Evolutionary conservation across 2,329 filamentous ascomycete species (phyloP).

Genomic region (Drechslera avenae): DNA sequence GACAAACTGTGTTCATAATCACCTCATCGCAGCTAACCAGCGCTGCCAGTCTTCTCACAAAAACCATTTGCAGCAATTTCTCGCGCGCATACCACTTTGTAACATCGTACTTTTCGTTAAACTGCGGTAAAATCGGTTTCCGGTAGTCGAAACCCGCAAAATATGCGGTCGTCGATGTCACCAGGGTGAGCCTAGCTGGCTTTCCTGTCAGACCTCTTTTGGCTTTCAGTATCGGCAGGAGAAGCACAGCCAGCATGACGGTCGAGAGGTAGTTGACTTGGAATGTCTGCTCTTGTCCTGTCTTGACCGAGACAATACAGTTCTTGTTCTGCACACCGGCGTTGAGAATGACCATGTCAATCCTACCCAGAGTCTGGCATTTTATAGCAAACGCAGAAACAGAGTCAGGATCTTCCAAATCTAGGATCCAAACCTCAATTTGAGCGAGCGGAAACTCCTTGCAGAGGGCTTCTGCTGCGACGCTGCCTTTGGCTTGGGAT

Average conservation of each 20-base stretch:
- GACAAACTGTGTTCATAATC: slow-evolving; percentile 55
- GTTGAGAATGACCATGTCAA: slow-evolving; percentile 45
- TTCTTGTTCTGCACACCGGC: slow-evolving; percentile 31
- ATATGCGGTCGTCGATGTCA: slow-evolving; percentile 5
- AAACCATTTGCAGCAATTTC: slow-evolving; percentile 27
- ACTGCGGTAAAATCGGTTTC: slow-evolving; percentile 2
- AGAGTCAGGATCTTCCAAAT: slow-evolving; percentile 31
- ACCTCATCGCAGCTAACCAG: slow-evolving; percentile 27
- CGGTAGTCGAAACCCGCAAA: background rate
- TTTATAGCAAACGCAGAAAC: slow-evolving; percentile 27
- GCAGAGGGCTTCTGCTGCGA: slow-evolving; percentile 22
- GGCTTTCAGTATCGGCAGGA: slow-evolving; percentile 45
- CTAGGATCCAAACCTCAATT: slow-evolving; percentile 37
- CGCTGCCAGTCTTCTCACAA: slow-evolving; percentile 22
- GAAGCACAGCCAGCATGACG: slow-evolving; percentile 56
- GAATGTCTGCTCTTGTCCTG: slow-evolving; percentile 47
- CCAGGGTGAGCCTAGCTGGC: slow-evolving; percentile 4
- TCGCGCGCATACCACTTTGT: slow-evolving; percentile 24
- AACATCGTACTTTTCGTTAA: slow-evolving; percentile 5
- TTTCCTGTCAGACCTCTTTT: slow-evolving; percentile 4
- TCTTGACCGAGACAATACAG: slow-evolving; percentile 14
- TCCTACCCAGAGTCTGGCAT: slow-evolving; percentile 11
- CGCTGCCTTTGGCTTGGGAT: slow-evolving; percentile 32
- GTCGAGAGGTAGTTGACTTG: slow-evolving; percentile 64
- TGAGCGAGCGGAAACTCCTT: slow-evolving; percentile 15